phyloP scores from a whole-genome alignment of 1,284 basidiomycete species.

The Rhodotorula glutinis region DNA sequence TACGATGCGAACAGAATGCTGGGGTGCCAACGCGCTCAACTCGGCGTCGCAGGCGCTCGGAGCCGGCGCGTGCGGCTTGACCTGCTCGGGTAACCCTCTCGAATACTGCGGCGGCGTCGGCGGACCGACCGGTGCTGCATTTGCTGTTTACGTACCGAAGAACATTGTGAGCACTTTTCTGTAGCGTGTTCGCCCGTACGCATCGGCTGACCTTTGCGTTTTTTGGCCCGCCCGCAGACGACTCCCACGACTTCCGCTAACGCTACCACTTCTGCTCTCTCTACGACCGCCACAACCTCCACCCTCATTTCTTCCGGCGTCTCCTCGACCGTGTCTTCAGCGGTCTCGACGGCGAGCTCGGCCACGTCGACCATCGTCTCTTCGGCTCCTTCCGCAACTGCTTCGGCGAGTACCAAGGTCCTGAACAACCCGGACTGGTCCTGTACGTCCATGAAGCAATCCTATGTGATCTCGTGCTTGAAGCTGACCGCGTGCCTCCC shows the following conservation, averaged over 20 bases:
- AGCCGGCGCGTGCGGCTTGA: constrained; percentile 9
- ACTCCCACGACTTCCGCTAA: too few relatives aligned
- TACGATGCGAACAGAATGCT: constrained; percentile 15
- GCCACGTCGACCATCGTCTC: not conserved
- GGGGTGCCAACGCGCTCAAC: constrained; percentile 27
- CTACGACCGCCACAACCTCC: not conserved
- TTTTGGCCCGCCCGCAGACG: not conserved
- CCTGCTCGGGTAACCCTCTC: constrained; percentile 21
- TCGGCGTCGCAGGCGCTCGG: constrained; percentile 9
- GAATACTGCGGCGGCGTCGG: constrained; percentile 28
- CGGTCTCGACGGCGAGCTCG: too few relatives aligned
- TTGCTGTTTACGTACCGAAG: constrained; percentile 9
- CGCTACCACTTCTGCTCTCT: not conserved
- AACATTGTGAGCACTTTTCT: too few relatives aligned
- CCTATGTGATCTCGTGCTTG: too few relatives aligned
- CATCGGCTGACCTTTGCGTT: not conserved
- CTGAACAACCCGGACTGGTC: constrained; percentile 13
- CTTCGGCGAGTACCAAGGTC: constrained; percentile 5
- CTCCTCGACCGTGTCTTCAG: too few relatives aligned
- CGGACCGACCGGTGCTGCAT: constrained; percentile 5
- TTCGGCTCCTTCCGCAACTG: not conserved
- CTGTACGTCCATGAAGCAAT: constrained; percentile 1
- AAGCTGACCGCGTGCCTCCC: too few relatives aligned
- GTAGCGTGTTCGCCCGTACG: not conserved
- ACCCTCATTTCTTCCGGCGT: too few relatives aligned